Evolutionary conservation across 202 grass and related monocot species (phyloP), one percentile per base, ranked within the genome.

Genomic region (Thinopyrum obtusiflorum): DNA sequence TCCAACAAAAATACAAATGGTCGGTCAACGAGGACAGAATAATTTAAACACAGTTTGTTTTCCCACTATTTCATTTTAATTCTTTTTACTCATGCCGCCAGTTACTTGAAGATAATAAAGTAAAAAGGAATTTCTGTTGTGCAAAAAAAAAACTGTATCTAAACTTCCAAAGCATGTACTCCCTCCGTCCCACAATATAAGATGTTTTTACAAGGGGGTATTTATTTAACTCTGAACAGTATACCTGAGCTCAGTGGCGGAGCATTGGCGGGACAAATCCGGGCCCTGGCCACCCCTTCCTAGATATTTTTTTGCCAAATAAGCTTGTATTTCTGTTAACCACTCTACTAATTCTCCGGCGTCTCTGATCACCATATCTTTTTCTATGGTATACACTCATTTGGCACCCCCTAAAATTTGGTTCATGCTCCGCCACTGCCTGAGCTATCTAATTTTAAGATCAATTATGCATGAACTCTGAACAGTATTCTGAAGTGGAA

Each of bases 361-460:
- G n/a, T n/a, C n/a, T n/a, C n/a, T n/a, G n/a, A n/a, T n/a, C n/a
- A n/a, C n/a, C n/a, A n/a, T n/a, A n/a, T n/a, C n/a, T n/a, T n/a
- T n/a, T n/a, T n/a, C n/a, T n/a, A n/a, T n/a, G n/a, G n/a, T n/a
- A n/a, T n/a, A n/a, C n/a, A n/a, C n/a, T n/a, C n/a, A n/a, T n/a
- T n/a, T n/a, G n/a, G n/a, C n/a, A n/a, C n/a, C n/a, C n/a, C n/a
- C n/a, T n/a, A n/a, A 35, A 35, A 35, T 35, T 35, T 35, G 33
- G 33, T n/a, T n/a, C n/a, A n/a, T n/a, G n/a, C n/a, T n/a, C n/a
- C n/a, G n/a, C n/a, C n/a, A n/a, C n/a, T n/a, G n/a, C n/a, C 31
- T 32, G 18, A 70, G 59, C 7, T 13, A 36, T 69, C 68, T 70
- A 81, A 67, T 81, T 7, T n/a, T 68, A 81, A 53, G 42, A 53